Evolutionary conservation across 2,329 filamentous ascomycete species (phyloP), one percentile per base, ranked within the genome.

Genomic region (Fusarium gaditjirri): DNA sequence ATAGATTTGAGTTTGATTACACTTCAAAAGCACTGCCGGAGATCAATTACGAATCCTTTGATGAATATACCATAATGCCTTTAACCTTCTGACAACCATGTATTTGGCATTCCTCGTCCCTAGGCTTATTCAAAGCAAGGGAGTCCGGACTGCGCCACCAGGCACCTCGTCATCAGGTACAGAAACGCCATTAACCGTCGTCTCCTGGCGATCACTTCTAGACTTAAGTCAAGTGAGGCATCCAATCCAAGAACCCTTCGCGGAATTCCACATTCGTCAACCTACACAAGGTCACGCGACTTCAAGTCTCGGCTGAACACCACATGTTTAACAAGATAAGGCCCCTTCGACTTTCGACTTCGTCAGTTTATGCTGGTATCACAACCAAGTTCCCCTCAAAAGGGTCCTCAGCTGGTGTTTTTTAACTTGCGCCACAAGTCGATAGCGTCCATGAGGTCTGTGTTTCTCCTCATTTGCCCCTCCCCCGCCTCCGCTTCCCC

Each of bases 81-180:
- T 47, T 29, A 9, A 41, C 39, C 41, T 19, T 53, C 33, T 14
- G 14, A 33, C 33, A 47, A 29, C 38, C 44, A 42, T 47, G 29
- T 50, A 57, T 39, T 52, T 35, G 25, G 31, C 64, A 63, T 68
- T 55, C 63, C 42, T 62, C 33, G 38, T 41, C 35, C 29, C 19
- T 27, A 16, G 17, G 29, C 49, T 56, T 52, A 35, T 38, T 69
- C 39, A 19, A 25, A 33, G n/a, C 23, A 60, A 21, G 42, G 47
- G 29, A 59, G 47, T 69, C 67, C 21, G 66, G 66, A 52, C 66
- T 70, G 41, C 66, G 67, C 67, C 67, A 70, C 65, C 21, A 54
- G 52, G 36, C 42, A 33, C 41, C 55, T 65, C 65, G 58, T 69
- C 65, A 65, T 54, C 65, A 69, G 66, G 66, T 36, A 70, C 65